phyloP scores from a whole-genome alignment of 306 rosid species.

The Abrus pulchellus region DNA sequence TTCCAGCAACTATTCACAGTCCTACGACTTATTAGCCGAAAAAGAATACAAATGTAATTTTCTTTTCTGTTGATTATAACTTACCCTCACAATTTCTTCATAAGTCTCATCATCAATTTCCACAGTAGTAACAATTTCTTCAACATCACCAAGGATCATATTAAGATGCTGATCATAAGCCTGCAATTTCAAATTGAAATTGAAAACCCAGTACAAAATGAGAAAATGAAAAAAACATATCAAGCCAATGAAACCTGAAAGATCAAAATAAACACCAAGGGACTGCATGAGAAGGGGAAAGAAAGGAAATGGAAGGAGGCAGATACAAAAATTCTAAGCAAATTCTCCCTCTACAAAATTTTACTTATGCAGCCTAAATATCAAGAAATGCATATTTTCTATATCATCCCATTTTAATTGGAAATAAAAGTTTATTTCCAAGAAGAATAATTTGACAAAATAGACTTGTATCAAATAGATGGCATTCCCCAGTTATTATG shows the following conservation, averaged over 20 bases:
- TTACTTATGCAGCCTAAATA: slow-evolving; percentile 6
- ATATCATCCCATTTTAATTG: neutral
- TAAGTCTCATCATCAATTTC: slow-evolving; percentile 99
- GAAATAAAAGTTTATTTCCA: neutral
- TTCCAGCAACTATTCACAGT: neutral
- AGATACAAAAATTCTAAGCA: neutral
- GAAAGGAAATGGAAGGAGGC: neutral
- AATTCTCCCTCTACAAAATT: slow-evolving; percentile 1
- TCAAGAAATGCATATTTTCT: slow-evolving; percentile 5
- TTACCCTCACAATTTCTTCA: slow-evolving; percentile 99
- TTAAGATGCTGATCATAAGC: slow-evolving; percentile 99
- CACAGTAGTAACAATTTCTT: slow-evolving; percentile 89
- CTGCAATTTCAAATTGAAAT: slow-evolving; percentile 59
- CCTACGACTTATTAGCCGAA: neutral
- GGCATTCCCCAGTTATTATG: neutral
- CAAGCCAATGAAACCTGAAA: neutral
- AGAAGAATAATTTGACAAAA: neutral
- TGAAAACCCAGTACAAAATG: slow-evolving; percentile 3
- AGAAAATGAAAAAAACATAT: neutral
- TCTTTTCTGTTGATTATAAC: slow-evolving; percentile 35
- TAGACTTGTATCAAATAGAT: neutral
- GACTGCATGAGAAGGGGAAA: neutral
- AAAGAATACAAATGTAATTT: neutral
- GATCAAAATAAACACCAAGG: slow-evolving; percentile 30
- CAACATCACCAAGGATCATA: slow-evolving; percentile 99